These are phyloP conservation scores for Pseudocercospora vitis DNA, from an alignment of 2,329 filamentous ascomycete species.

Conservation along the genomic window DNA sequence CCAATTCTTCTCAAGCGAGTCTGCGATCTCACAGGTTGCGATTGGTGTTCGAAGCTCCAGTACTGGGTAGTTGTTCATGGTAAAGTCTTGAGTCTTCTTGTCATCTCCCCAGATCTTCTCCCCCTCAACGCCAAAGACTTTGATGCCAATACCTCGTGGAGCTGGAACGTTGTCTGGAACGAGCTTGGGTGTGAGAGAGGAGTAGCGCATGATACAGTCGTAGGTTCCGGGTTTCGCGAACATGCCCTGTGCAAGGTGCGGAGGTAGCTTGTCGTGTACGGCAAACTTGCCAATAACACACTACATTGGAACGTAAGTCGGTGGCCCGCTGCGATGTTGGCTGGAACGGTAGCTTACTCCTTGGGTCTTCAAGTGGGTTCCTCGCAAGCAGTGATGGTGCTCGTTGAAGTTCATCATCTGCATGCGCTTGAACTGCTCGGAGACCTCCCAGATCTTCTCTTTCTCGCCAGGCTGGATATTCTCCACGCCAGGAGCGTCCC, in stretches of 20 bases:
- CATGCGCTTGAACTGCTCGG: constrained; percentile 41
- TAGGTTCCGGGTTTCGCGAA: constrained; percentile 39
- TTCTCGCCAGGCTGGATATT: constrained; percentile 35
- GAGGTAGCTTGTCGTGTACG: constrained; percentile 37
- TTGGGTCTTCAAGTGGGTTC: constrained; percentile 41
- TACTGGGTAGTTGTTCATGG: constrained; percentile 39
- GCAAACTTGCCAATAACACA: constrained; percentile 38
- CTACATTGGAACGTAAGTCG: constrained; percentile 12
- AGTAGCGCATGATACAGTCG: constrained; percentile 42
- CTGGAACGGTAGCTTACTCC: constrained; percentile 24
- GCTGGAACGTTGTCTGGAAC: constrained; percentile 39
- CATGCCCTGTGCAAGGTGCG: constrained; percentile 41
- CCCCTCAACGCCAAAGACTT: constrained; percentile 40
- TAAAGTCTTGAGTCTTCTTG: constrained; percentile 39
- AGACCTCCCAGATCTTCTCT: constrained; percentile 40
- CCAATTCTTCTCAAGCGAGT: constrained; percentile 39
- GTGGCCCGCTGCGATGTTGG: neutral
- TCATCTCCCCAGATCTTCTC: constrained; percentile 40
- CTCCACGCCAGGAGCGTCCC: constrained; percentile 41
- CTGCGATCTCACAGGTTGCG: constrained; percentile 38
- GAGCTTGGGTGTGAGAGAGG: constrained; percentile 40
- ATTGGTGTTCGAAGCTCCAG: constrained; percentile 35
- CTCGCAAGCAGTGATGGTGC: constrained; percentile 41
- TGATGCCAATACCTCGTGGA: constrained; percentile 40
- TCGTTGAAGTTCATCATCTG: constrained; percentile 45